Evolutionary conservation across 768 basidiomycete species (phyloP).

Genomic region (Polyporus arcularius): DNA sequence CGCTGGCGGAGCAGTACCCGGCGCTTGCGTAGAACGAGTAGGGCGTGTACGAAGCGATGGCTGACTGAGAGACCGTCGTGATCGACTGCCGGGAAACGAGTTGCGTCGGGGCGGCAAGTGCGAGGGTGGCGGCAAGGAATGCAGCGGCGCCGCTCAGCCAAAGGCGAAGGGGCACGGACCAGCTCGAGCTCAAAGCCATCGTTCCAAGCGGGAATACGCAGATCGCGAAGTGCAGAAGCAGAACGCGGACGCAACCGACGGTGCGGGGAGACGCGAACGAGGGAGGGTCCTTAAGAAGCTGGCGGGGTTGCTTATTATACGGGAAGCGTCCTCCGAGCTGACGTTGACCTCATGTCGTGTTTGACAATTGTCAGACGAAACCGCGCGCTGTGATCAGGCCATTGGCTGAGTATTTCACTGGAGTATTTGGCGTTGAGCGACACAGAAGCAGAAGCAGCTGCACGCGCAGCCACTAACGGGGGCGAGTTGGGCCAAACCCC

Average conservation of each 20-base stretch:
- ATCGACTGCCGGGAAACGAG: conserved; percentile 12
- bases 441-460: background rate
- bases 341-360: too few relatives aligned
- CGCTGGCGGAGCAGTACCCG: conserved; percentile 33
- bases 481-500: background rate
- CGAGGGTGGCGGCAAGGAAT: background rate
- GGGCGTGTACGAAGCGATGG: conserved; percentile 31
- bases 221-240: background rate
- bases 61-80: conserved; percentile 23
- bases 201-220: too few relatives aligned
- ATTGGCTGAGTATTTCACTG: background rate
- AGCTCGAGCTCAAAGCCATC: background rate
- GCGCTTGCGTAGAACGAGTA: conserved; percentile 34
- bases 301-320: too few relatives aligned
- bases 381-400: background rate
- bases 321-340: too few relatives aligned
- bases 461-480: background rate
- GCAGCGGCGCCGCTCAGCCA: background rate
- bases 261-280: too few relatives aligned
- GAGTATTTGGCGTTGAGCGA: background rate
- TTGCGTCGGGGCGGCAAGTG: background rate
- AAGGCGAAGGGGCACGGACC: background rate
- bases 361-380: too few relatives aligned
- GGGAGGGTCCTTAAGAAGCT: too few relatives aligned
- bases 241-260: too few relatives aligned